Conservation (phyloP, 352 stramenopile species). For the Pythium coloratum region DNA sequence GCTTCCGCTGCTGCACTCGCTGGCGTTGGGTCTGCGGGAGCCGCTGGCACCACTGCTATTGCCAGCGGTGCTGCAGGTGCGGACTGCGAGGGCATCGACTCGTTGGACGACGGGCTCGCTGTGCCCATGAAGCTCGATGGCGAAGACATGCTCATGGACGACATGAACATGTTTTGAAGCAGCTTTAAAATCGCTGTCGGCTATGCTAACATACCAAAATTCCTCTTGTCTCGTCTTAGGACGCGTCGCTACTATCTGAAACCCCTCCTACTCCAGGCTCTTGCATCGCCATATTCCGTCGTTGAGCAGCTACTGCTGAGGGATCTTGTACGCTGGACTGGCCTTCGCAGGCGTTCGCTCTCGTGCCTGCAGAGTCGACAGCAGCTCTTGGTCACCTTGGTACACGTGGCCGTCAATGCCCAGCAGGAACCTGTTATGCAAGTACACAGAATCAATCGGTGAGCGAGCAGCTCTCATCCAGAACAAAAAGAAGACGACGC, state of each 20-base stretch:
- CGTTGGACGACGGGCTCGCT: slow-evolving; percentile 68
- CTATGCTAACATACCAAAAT: background rate
- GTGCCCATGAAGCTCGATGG: slow-evolving; percentile 84
- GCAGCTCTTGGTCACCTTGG: slow-evolving; percentile 66
- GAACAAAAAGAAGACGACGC: background rate
- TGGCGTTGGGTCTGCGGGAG: background rate
- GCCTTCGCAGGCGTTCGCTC: slow-evolving; percentile 45
- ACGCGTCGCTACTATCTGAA: slow-evolving; percentile 10
- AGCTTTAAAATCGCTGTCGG: slow-evolving; percentile 18
- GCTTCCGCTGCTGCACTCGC: background rate
- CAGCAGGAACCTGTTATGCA: slow-evolving; percentile 58
- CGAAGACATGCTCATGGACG: slow-evolving; percentile 81
- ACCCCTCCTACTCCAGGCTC: slow-evolving; percentile 1
- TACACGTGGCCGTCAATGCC: slow-evolving; percentile 84
- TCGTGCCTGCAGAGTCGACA: slow-evolving; percentile 42
- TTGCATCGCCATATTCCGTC: slow-evolving; percentile 21
- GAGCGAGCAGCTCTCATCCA: background rate
- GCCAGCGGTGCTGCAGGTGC: slow-evolving; percentile 34
- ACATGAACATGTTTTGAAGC: slow-evolving; percentile 83
- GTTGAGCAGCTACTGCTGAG: slow-evolving; percentile 38
- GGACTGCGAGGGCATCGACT: slow-evolving; percentile 76
- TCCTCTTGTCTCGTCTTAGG: slow-evolving; percentile 4
- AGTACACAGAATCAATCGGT: slow-evolving; percentile 10
- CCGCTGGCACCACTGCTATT: slow-evolving; percentile 8
- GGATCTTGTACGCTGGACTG: slow-evolving; percentile 41